Evolutionary conservation across 169 alveolate genomes (phyloP).

Genomic region (Eimeria necatrix): DNA sequence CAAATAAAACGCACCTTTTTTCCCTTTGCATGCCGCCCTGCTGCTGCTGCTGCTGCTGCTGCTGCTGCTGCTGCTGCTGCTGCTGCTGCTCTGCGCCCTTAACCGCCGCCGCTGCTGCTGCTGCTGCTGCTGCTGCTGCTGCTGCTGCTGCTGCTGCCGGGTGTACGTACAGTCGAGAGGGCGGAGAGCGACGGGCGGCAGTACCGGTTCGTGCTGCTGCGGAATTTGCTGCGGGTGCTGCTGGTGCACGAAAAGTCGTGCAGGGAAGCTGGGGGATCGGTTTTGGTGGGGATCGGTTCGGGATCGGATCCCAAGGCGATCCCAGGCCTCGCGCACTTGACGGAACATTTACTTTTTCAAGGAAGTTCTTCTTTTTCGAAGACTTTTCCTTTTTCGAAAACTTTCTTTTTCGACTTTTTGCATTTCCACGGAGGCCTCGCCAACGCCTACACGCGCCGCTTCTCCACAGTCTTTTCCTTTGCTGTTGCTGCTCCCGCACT

Average conservation of each 20-base stretch:
- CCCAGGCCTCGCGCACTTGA: slow-evolving; percentile 95
- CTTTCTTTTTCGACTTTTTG: slow-evolving; percentile 37
- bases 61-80: no score
- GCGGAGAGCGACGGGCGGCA: slow-evolving; percentile 36
- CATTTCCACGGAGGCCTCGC: slow-evolving; percentile 31
- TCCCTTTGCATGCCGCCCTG: no score
- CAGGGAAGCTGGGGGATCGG: slow-evolving; percentile 88
- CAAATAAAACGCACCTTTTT: no score
- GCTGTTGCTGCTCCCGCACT: slow-evolving; percentile 22
- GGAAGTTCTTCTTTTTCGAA: slow-evolving; percentile 77
- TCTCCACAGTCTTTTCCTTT: slow-evolving; percentile 12
- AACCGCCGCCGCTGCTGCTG: no score
- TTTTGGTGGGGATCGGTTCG: slow-evolving; percentile 90
- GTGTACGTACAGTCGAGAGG: slow-evolving; percentile 18
- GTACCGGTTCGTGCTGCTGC: slow-evolving; percentile 75
- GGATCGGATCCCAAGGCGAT: slow-evolving; percentile 88
- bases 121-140: no score
- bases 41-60: no score
- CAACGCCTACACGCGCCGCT: slow-evolving; percentile 63
- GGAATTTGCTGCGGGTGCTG: slow-evolving; percentile 84
- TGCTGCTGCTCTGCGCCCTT: no score
- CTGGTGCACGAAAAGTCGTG: slow-evolving; percentile 87
- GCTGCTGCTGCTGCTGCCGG: not conserved
- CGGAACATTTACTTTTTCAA: slow-evolving; percentile 96
- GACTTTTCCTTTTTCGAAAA: not conserved